These are phyloP conservation scores for Lentinula detonsa DNA, from an alignment of 768 basidiomycete species.

Conservation along the genomic window DNA sequence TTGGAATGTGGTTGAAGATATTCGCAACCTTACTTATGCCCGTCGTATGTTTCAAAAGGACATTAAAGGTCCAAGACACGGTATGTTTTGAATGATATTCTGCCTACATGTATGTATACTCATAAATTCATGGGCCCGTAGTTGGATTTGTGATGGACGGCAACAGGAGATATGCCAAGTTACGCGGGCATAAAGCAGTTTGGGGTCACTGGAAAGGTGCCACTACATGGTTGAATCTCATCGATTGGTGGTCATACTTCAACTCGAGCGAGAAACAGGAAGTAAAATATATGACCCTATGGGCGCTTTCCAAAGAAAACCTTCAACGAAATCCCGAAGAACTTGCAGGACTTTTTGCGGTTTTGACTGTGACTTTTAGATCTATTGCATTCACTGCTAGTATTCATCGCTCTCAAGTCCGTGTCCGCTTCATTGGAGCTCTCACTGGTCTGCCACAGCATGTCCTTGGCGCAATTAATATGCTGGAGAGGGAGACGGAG, in stretches of 20 bases:
- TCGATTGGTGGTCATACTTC: slow-evolving; percentile 14
- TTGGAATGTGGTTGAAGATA: not conserved
- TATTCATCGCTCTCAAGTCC: slow-evolving; percentile 10
- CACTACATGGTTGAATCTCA: slow-evolving; percentile 9
- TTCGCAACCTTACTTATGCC: not conserved
- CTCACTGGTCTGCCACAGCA: slow-evolving; percentile 8
- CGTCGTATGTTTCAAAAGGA: not conserved
- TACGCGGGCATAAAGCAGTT: slow-evolving; percentile 7
- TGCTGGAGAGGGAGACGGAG: slow-evolving; percentile 10
- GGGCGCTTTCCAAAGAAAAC: slow-evolving; percentile 14
- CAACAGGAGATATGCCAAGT: slow-evolving; percentile 11
- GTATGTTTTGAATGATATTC: not conserved
- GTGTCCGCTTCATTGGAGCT: slow-evolving; percentile 11
- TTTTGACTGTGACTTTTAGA: slow-evolving; percentile 12
- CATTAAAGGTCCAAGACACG: not conserved
- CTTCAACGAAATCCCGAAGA: slow-evolving; percentile 11
- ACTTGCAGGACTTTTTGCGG: slow-evolving; percentile 10
- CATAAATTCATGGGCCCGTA: slow-evolving; percentile 4
- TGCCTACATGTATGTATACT: not conserved
- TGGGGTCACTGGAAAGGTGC: slow-evolving; percentile 12
- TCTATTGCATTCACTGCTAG: slow-evolving; percentile 11
- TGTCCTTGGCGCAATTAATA: slow-evolving; percentile 9
- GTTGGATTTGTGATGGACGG: slow-evolving; percentile 14
- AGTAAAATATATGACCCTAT: slow-evolving; percentile 11
- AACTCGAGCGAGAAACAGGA: slow-evolving; percentile 5